Conservation (phyloP, 176 grass and related monocot species). For the Ensete glaucum region DNA sequence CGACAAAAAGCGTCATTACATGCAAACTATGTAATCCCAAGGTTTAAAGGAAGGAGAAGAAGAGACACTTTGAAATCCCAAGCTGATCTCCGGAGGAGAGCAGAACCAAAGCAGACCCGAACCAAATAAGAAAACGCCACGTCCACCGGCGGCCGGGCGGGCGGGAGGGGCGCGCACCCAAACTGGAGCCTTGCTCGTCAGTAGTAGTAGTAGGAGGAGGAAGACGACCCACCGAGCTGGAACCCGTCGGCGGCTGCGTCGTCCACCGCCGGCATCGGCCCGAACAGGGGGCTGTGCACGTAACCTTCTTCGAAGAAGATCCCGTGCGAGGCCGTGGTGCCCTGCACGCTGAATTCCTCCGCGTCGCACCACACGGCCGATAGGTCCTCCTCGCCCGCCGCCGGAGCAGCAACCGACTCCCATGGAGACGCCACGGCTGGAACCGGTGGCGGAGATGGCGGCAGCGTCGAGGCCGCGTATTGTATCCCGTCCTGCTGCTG, state of each 20-base stretch:
- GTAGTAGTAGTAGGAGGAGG: conserved; percentile 53
- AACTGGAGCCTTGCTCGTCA: conserved; percentile 13
- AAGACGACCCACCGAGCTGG: conserved; percentile 84
- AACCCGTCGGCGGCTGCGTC: conserved; percentile 72
- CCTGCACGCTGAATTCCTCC: conserved; percentile 29
- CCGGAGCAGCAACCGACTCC: not conserved
- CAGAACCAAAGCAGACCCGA: not conserved
- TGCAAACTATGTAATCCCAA: too few species aligned
- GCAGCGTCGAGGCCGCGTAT: not conserved
- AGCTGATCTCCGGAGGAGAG: not conserved
- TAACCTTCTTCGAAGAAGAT: conserved; percentile 97
- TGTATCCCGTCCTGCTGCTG: conserved; percentile 21
- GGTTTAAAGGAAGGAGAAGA: not conserved
- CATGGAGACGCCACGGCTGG: conserved; percentile 17
- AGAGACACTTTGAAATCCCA: not conserved
- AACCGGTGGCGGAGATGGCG: not conserved
- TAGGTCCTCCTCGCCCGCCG: not conserved
- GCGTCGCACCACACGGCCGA: conserved; percentile 49
- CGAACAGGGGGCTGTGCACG: conserved; percentile 96
- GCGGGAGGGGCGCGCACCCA: too few species aligned
- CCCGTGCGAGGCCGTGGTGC: conserved; percentile 40
- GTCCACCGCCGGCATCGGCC: conserved; percentile 77
- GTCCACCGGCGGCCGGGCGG: not conserved
- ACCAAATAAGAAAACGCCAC: not conserved
- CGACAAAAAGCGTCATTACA: too few species aligned